Percentiles rank a stretch among this genome's conserved stretches.
Conservation (phyloP, 306 rosid species). For the Acacia crassicarpa region DNA sequence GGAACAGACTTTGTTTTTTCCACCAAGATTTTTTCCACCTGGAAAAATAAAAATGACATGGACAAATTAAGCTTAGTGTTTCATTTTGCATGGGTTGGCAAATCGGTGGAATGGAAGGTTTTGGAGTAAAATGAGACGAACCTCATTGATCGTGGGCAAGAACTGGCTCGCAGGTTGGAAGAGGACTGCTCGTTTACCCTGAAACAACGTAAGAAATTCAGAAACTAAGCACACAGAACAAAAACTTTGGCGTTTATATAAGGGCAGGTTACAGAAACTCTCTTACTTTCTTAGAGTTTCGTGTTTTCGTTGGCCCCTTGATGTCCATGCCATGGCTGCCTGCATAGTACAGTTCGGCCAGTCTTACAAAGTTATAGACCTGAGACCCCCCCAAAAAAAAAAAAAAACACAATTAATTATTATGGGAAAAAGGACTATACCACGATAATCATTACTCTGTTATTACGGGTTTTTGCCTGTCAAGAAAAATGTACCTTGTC, state of each 20-base stretch:
- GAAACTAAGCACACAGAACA: constrained; percentile 23
- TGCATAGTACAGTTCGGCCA: constrained; percentile 82
- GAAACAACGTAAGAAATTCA: constrained; percentile 29
- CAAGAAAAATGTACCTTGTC: constrained; percentile 71
- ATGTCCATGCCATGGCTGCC: constrained; percentile 99
- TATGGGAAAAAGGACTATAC: neutral
- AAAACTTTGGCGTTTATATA: neutral
- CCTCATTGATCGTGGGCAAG: constrained; percentile 87
- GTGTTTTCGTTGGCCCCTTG: constrained; percentile 71
- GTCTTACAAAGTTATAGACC: constrained; percentile 77
- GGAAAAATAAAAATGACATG: neutral
- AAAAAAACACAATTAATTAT: neutral
- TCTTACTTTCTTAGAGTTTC: constrained; percentile 56
- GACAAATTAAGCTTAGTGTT: neutral
- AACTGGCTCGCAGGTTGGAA: constrained; percentile 89
- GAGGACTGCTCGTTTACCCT: constrained; percentile 55
- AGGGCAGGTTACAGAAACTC: neutral
- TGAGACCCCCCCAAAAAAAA: constrained; percentile 34
- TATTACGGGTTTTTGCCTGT: neutral
- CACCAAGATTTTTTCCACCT: constrained; percentile 68
- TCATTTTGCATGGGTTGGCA: neutral
- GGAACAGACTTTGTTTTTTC: constrained; percentile 74
- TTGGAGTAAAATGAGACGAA: constrained; percentile 26
- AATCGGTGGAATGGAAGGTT: neutral
- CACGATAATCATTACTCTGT: neutral